These are phyloP conservation scores for Helminthosporium solani DNA, from an alignment of 2,329 filamentous ascomycete genomes.

Conservation along the genomic window DNA sequence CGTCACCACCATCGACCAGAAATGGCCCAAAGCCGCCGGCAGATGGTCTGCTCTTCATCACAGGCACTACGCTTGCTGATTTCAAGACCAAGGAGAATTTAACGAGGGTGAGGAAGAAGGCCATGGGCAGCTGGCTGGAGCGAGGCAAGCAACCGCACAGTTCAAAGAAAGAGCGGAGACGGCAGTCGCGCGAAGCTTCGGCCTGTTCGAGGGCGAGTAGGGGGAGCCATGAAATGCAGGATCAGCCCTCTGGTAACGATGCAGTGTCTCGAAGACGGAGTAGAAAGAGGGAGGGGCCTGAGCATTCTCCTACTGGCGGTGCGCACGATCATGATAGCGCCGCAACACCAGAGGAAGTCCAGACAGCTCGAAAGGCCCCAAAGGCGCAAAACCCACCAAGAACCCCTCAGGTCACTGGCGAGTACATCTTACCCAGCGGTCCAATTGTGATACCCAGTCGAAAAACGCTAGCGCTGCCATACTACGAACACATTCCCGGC, in stretches of 20 bases:
- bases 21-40: slow-evolving; percentile 1
- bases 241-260: slow-evolving; percentile 5
- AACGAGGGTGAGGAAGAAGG: slow-evolving; percentile 37
- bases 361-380: no score
- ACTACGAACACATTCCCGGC: slow-evolving; percentile 16
- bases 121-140: slow-evolving; percentile 37
- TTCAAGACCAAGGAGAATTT: slow-evolving; percentile 36
- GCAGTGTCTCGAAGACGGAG: slow-evolving; percentile 7
- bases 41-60: slow-evolving; percentile 33
- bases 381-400: no score
- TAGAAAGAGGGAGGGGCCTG: slow-evolving; percentile 7
- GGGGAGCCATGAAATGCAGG: slow-evolving; percentile 12
- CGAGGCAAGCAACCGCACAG: slow-evolving; percentile 20
- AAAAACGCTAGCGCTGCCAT: slow-evolving; percentile 16
- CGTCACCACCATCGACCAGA: slow-evolving; percentile 8
- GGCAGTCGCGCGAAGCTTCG: slow-evolving; percentile 17
- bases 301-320: neutral
- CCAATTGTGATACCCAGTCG: slow-evolving; percentile 25
- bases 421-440: slow-evolving; percentile 18
- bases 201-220: slow-evolving; percentile 16
- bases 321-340: neutral
- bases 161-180: slow-evolving; percentile 6
- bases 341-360: neutral
- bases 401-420: slow-evolving; percentile 6
- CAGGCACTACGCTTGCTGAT: slow-evolving; percentile 30